phyloP scores from a whole-genome alignment of 257 asterid species.

The Anisodus acutangulus region DNA sequence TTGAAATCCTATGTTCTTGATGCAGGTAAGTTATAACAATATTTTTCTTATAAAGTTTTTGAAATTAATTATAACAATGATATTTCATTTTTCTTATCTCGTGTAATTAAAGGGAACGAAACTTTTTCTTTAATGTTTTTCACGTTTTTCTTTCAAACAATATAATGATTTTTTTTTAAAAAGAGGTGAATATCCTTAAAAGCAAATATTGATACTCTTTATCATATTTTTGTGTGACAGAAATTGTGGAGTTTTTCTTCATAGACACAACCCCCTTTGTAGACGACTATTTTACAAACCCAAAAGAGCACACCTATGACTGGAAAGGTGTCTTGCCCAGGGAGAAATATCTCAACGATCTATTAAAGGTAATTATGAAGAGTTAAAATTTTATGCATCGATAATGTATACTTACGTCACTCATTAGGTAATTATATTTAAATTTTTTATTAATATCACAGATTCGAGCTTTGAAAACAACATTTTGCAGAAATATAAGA shows the following conservation, averaged over 20 bases:
- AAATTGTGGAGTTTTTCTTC: slow-evolving; percentile 60
- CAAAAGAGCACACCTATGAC: slow-evolving; percentile 55
- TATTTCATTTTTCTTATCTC: too few relatives aligned
- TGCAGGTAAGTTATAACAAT: slow-evolving; percentile 38
- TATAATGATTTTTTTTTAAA: not conserved
- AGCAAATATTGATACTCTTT: too few relatives aligned
- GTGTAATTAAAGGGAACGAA: not conserved
- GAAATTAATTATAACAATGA: too few relatives aligned
- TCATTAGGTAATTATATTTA: too few relatives aligned
- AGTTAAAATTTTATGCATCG: too few relatives aligned
- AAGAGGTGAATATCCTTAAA: too few relatives aligned
- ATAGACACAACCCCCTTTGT: slow-evolving; percentile 75
- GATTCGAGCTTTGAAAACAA: too few relatives aligned
- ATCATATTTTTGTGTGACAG: slow-evolving; percentile 36
- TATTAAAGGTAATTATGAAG: slow-evolving; percentile 43
- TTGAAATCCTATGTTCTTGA: slow-evolving; percentile 52
- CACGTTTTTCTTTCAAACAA: not conserved
- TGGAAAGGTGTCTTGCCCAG: slow-evolving; percentile 65
- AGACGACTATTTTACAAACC: slow-evolving; percentile 51
- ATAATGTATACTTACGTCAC: too few relatives aligned
- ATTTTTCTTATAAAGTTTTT: too few relatives aligned
- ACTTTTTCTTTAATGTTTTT: not conserved
- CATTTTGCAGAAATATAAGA: too few relatives aligned
- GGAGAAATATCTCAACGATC: slow-evolving; percentile 44
- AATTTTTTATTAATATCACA: not conserved